Evolutionary conservation across 179 eudicot species (phyloP).

Genomic region (Beta lomatogona): DNA sequence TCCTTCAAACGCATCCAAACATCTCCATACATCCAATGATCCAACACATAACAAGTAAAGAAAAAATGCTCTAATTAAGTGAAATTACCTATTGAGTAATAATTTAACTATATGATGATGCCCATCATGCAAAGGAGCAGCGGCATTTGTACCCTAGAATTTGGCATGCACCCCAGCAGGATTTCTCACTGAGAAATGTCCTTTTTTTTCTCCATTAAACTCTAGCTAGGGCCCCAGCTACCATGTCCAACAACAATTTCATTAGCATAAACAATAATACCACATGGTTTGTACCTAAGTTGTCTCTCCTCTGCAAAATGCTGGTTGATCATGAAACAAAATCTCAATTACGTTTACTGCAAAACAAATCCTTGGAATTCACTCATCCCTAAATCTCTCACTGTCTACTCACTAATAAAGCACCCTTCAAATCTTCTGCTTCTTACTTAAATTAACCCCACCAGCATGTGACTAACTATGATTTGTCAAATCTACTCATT

Average conservation of each 20-base stretch:
- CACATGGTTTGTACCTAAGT: conserved; percentile 26
- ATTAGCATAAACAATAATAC: conserved; percentile 25
- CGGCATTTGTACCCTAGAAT: background rate
- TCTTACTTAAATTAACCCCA: conserved; percentile 35
- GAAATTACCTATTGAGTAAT: too few relatives aligned
- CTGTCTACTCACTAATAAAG: background rate
- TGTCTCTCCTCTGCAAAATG: conserved; percentile 36
- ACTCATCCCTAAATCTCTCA: conserved; percentile 16
- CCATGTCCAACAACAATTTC: conserved; percentile 13
- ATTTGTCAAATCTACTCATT: conserved; percentile 27
- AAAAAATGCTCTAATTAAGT: too few relatives aligned
- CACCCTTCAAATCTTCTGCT: conserved; percentile 9
- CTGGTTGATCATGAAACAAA: conserved; percentile 33
- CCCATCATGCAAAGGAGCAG: conserved; percentile 1
- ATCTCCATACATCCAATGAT: too few relatives aligned
- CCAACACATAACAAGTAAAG: too few relatives aligned
- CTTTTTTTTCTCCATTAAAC: conserved; percentile 15
- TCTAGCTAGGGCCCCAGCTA: conserved; percentile 14
- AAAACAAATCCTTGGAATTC: conserved; percentile 23
- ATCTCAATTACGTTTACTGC: conserved; percentile 18
- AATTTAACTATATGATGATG: background rate
- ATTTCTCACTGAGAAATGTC: background rate
- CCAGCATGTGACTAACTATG: conserved; percentile 41
- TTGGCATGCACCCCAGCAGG: conserved; percentile 12
- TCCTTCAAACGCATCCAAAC: too few relatives aligned